Base-by-base conservation (phyloP, 768 basidiomycete genomes). In the Lactifluus rugatus region DNA sequence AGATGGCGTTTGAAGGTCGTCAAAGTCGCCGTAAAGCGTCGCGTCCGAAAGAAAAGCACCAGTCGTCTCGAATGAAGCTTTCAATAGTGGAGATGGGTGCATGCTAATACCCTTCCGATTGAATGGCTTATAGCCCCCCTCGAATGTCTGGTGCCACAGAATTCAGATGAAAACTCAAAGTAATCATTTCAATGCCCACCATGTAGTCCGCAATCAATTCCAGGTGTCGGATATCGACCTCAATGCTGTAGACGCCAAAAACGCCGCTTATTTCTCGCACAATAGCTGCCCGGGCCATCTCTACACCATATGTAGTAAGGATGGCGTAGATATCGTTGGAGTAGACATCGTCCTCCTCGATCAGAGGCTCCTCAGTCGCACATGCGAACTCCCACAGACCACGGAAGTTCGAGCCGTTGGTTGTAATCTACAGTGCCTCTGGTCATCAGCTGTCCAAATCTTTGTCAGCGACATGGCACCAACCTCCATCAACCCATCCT, bases 151-250 rank as follows among this genome's bases (percentile, higher is more conserved):
- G n/a, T n/a, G 25, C 8, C 39, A 51, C n/a, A 44, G 21, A 17
- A 2, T 10, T 58, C 13, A 48, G 53, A 57, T 51, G 21, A 36
- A 37, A 11, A 26, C 28, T 62, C n/a, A 47, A 23, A 17, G 49
- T 21, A 10, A 39, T 39, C n/a, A 36, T 48, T 26, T 26, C 49
- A 48, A 32, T 55, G 67, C 86, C 64, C 67, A 95, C 95, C 96
- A 99, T 99, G 70, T 98, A 99, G 71, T 99, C 96, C 14, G 96
- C 96, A 70, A 99, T 96, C 62, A 99, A 78, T 66, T 95, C 93
- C 48, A 98, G 77, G 75, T 99, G 96, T 48, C 96, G 83, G 62
- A 81, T 81, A 72, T 98, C 87, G 57, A 99, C 95, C 58, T 89
- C 89, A 66, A 99, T 99, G 67, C 85, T 94, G 76, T 99, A 99